Conservation (phyloP, 2,329 filamentous ascomycete genomes). For the Fusarium sp. region DNA sequence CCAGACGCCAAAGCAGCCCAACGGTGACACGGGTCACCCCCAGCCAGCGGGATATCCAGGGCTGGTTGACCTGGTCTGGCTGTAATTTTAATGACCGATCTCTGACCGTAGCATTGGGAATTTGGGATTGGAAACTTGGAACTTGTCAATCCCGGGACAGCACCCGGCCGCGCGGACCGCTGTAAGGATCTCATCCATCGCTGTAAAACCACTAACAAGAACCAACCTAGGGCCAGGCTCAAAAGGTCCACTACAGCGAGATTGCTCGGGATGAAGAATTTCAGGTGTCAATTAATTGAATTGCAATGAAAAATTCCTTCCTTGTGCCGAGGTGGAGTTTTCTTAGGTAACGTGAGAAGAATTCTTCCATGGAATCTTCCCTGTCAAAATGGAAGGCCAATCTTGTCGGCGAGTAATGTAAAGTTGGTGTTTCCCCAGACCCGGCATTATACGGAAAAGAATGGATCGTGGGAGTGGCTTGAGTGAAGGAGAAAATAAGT, state of each 20-base stretch:
- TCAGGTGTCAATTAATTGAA: slow-evolving; percentile 11
- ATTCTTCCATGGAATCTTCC: slow-evolving; percentile 31
- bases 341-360: slow-evolving; percentile 13
- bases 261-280: slow-evolving; percentile 27
- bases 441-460: slow-evolving; percentile 23
- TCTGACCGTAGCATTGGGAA: slow-evolving; percentile 17
- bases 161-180: slow-evolving; percentile 18
- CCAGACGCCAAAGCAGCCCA: neutral
- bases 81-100: slow-evolving; percentile 21
- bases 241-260: slow-evolving; percentile 27
- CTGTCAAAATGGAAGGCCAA: slow-evolving; percentile 18
- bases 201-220: neutral
- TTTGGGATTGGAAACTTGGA: slow-evolving; percentile 24
- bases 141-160: slow-evolving; percentile 11
- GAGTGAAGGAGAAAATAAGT: neutral
- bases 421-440: slow-evolving; percentile 32
- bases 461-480: slow-evolving; percentile 26
- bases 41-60: slow-evolving; percentile 1
- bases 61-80: neutral
- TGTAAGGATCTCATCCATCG: slow-evolving; percentile 4
- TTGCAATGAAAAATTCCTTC: neutral
- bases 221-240: slow-evolving; percentile 6
- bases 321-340: slow-evolving; percentile 11
- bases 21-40: neutral
- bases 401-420: slow-evolving; percentile 13